Base-by-base conservation (phyloP, 306 rosid species). In the Cercis canadensis region DNA sequence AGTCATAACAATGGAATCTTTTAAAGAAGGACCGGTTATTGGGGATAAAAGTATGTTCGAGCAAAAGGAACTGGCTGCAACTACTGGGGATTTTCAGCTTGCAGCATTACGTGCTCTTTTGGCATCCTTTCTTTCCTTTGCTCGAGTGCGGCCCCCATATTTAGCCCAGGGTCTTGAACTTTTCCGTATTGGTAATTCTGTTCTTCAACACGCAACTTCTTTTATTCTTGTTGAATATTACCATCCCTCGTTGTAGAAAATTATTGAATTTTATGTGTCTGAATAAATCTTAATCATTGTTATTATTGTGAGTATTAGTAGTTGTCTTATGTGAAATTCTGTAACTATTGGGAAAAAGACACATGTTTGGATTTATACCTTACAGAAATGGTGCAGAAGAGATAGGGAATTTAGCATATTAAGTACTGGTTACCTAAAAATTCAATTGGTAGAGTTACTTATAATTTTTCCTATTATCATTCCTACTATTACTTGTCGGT, bases 111-210 rank as follows among this genome's bases (percentile, higher is more conserved):
- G 82, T 60, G 88, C 95, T 36, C 89, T 94, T 62, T 81, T 84
- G 83, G 90, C 90, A 24, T 90, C 98, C 47, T 84, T 94, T 50
- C 86, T 88, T 50, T 94, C 97, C 6, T 84, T 86, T 59, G 79
- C 79, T 41, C 84, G 17, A 65, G 69, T 61, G 5, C 84, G 83
- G 29, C 81, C 97, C 51, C 88, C 90, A 46, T 78, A 80, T 84
- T 76, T 94, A 63, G 75, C 89, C 56, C 88, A 83, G 87, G 96
- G 98, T 76, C 89, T 94, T 55, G 96, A 86, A 80, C 92, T 94
- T 75, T 89, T 90, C 64, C 81, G 78, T 9, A 83, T 76, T 84
- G 98, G 98, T 94, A 86, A 76, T 54, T 79, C 52, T 70, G 43
- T 62, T 45, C 33, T 44, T 43, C 56, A 43, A 29, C 65, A 45